These are phyloP conservation scores for Coniophora puteana DNA, from an alignment of 1,284 basidiomycete genomes.

Conservation along the genomic window DNA sequence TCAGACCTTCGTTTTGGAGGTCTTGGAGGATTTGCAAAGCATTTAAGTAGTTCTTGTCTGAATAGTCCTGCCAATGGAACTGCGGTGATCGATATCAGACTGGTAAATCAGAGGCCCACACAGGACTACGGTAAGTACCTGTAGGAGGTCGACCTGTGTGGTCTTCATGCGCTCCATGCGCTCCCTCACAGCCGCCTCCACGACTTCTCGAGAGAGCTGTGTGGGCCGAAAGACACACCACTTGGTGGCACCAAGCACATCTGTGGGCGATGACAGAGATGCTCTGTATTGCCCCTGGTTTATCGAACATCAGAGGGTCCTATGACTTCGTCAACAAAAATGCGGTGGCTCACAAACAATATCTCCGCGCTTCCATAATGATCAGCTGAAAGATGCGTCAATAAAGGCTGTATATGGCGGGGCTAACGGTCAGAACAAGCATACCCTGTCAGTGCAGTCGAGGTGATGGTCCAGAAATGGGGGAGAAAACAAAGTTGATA, in stretches of 20 bases:
- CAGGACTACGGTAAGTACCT: slow-evolving; percentile 37
- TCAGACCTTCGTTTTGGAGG: slow-evolving; percentile 57
- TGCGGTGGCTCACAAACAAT: slow-evolving; percentile 60
- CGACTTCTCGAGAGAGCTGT: slow-evolving; percentile 49
- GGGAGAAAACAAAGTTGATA: slow-evolving; percentile 2
- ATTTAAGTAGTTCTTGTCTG: slow-evolving; percentile 61
- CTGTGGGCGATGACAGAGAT: slow-evolving; percentile 36
- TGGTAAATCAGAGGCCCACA: not conserved
- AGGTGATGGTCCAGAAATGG: too few relatives aligned
- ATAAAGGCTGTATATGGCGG: not conserved
- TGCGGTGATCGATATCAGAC: slow-evolving; percentile 22
- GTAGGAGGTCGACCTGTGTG: slow-evolving; percentile 62
- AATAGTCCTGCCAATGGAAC: slow-evolving; percentile 84
- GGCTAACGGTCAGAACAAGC: too few relatives aligned
- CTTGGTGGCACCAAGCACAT: slow-evolving; percentile 70
- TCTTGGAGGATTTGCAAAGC: slow-evolving; percentile 59
- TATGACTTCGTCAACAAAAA: too few relatives aligned
- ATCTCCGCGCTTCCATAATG: slow-evolving; percentile 80
- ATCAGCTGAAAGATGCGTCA: slow-evolving; percentile 49
- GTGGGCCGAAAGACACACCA: slow-evolving; percentile 73
- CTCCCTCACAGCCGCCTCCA: slow-evolving; percentile 65
- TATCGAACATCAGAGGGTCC: slow-evolving; percentile 11
- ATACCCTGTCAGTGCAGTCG: too few relatives aligned
- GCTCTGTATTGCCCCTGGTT: slow-evolving; percentile 64
- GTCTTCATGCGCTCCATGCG: slow-evolving; percentile 54